These are phyloP conservation scores for Phalaenopsis hybrid DNA, from an alignment of 116 monocot genomes.

Conservation along the genomic window DNA sequence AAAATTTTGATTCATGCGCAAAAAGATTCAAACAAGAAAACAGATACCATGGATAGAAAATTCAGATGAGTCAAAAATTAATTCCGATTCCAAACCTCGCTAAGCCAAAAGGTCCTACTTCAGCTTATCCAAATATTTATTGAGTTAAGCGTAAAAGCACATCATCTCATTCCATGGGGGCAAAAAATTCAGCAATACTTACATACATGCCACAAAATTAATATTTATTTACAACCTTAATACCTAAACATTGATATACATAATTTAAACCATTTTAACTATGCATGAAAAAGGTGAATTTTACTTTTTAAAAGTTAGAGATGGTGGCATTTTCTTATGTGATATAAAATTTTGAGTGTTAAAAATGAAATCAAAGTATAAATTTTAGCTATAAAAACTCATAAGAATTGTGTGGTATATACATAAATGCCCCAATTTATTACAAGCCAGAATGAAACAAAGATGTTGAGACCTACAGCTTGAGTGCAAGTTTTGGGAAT, in stretches of 20 bases:
- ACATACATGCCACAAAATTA: too few species aligned
- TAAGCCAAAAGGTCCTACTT: neutral
- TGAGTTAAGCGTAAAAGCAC: neutral
- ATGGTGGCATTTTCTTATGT: too few species aligned
- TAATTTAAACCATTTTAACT: too few species aligned
- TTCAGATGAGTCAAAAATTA: neutral
- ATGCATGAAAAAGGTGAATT: too few species aligned
- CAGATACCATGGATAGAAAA: neutral
- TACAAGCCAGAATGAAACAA: neutral
- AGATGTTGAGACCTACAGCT: slow-evolving; percentile 47
- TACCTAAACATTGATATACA: too few species aligned
- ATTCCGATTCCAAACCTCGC: neutral
- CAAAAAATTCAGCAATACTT: too few species aligned
- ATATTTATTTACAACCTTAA: too few species aligned
- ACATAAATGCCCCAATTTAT: neutral
- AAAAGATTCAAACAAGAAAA: neutral
- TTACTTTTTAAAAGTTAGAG: too few species aligned
- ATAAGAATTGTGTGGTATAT: too few species aligned
- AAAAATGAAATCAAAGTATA: too few species aligned
- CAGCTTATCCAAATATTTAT: neutral
- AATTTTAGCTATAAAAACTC: too few species aligned
- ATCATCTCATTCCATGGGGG: neutral
- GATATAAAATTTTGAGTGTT: too few species aligned
- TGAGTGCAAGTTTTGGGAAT: slow-evolving; percentile 65
- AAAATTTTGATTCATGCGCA: neutral